phyloP scores from a whole-genome alignment of 768 basidiomycete species.

The Calvatia gigantea region DNA sequence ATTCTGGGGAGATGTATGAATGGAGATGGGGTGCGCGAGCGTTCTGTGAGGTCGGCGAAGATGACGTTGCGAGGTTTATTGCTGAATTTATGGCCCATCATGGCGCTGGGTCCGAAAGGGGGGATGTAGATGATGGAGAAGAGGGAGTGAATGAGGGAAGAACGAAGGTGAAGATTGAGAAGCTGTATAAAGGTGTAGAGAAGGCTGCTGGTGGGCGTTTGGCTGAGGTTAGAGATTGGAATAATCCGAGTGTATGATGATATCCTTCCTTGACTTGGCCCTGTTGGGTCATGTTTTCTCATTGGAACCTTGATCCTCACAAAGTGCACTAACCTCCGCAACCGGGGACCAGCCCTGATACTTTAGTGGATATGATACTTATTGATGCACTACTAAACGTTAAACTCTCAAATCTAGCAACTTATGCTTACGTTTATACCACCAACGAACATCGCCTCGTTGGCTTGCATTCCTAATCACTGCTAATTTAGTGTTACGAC shows the following conservation, averaged over 20 bases:
- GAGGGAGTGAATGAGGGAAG: slow-evolving; percentile 24
- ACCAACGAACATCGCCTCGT: slow-evolving; percentile 63
- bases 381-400: too few species aligned
- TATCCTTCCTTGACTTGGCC: too few species aligned
- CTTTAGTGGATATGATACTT: too few species aligned
- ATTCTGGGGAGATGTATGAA: slow-evolving; percentile 43
- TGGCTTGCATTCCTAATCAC: slow-evolving; percentile 54
- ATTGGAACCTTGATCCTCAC: too few species aligned
- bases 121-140: slow-evolving; percentile 33
- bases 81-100: slow-evolving; percentile 70
- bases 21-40: slow-evolving; percentile 89
- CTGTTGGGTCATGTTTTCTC: too few species aligned
- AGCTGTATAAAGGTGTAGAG: slow-evolving; percentile 54
- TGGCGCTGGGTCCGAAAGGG: slow-evolving; percentile 21
- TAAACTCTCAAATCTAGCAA: slow-evolving; percentile 47
- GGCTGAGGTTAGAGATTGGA: slow-evolving; percentile 29
- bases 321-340: too few species aligned
- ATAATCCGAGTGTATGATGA: neutral
- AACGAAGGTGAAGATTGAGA: slow-evolving; percentile 36
- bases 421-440: slow-evolving; percentile 52
- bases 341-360: too few species aligned
- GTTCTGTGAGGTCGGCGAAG: slow-evolving; percentile 80
- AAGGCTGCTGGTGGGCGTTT: slow-evolving; percentile 62
- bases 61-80: slow-evolving; percentile 69
- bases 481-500: slow-evolving; percentile 63